These are phyloP conservation scores for Colletotrichum sidae DNA, from an alignment of 2,329 filamentous ascomycete species.

Conservation along the genomic window DNA sequence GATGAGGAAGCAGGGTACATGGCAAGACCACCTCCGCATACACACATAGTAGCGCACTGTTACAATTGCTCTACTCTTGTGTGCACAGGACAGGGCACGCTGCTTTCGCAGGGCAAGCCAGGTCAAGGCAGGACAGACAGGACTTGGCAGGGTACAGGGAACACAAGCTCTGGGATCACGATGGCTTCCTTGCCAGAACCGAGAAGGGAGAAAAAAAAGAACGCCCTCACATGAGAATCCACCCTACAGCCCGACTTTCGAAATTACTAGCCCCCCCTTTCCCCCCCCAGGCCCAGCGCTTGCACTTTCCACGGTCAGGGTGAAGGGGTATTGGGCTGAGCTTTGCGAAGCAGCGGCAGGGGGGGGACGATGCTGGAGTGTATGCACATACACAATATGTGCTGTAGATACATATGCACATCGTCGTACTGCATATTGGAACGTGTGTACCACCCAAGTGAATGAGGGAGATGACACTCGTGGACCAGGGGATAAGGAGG, in stretches of 20 bases:
- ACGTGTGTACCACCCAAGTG: too few species aligned
- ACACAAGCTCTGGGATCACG: slow-evolving; percentile 10
- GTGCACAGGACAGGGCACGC: too few species aligned
- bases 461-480: neutral
- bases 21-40: too few species aligned
- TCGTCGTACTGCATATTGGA: too few species aligned
- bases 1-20: too few species aligned
- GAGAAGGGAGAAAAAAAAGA: neutral
- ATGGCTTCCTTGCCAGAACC: slow-evolving; percentile 6
- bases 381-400: too few species aligned
- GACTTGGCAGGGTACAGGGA: slow-evolving; percentile 16
- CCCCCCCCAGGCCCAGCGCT: slow-evolving; percentile 21
- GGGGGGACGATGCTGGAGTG: neutral
- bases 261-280: slow-evolving; percentile 22
- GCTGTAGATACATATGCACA: too few species aligned
- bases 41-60: too few species aligned
- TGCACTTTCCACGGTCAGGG: slow-evolving; percentile 27
- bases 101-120: neutral
- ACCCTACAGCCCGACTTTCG: slow-evolving; percentile 28
- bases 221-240: neutral
- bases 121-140: neutral
- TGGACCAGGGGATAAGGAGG: slow-evolving; percentile 5
- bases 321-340: neutral
- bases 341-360: neutral
- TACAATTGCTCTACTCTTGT: too few species aligned